These are phyloP conservation scores for Pyrenula aspistea DNA, from an alignment of 495 filamentous ascomycete species.

Conservation along the genomic window DNA sequence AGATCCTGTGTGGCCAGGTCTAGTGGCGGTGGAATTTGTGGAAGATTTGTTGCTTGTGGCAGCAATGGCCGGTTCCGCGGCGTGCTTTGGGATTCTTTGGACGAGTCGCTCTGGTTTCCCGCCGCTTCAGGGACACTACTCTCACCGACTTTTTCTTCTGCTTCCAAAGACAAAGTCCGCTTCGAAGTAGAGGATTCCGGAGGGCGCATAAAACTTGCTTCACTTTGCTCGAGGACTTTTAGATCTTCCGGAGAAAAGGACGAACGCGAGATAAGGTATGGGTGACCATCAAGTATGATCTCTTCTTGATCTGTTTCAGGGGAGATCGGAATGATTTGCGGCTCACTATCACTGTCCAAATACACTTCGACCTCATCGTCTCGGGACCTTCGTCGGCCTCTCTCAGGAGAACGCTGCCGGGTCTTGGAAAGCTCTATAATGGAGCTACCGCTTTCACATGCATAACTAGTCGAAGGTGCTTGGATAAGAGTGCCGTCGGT, in stretches of 20 bases:
- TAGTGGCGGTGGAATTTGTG: slow-evolving; percentile 1
- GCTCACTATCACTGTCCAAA: not conserved
- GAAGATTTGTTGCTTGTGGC: not conserved
- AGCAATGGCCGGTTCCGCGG: slow-evolving; percentile 4
- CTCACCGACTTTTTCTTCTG: not conserved
- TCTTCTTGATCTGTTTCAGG: not conserved
- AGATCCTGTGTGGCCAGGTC: slow-evolving; percentile 8
- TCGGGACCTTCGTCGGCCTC: not conserved
- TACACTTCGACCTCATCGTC: not conserved
- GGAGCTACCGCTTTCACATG: not conserved
- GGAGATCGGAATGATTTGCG: not conserved
- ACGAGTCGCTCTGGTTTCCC: not conserved
- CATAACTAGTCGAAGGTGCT: not conserved
- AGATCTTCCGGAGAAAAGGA: not conserved
- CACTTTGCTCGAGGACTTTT: not conserved
- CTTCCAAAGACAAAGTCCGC: not conserved
- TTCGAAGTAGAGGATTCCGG: not conserved
- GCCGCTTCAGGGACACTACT: not conserved
- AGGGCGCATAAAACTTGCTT: not conserved
- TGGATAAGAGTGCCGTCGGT: not conserved
- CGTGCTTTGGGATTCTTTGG: slow-evolving; percentile 8
- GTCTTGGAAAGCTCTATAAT: not conserved
- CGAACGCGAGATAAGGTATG: not conserved
- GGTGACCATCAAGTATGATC: not conserved
- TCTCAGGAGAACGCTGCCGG: not conserved